Conservation (phyloP, 768 basidiomycete species). For the Serendipita sp. region DNA sequence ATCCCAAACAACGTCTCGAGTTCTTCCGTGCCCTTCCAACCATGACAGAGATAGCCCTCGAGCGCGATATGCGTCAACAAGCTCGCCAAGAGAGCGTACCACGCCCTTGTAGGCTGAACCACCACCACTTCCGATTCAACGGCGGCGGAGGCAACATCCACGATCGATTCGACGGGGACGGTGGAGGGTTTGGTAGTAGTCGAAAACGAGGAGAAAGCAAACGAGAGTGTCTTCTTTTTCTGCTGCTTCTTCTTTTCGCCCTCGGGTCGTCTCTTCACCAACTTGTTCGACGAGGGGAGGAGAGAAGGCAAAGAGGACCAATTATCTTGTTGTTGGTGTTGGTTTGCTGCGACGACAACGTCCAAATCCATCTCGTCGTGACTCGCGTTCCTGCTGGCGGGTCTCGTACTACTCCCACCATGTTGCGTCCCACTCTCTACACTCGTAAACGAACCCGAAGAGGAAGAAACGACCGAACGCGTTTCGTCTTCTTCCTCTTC, state of each 20-base stretch:
- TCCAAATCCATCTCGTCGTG: background rate
- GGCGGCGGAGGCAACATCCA: slow-evolving; percentile 23
- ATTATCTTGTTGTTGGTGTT: background rate
- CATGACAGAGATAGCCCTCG: slow-evolving; percentile 69
- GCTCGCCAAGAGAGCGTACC: slow-evolving; percentile 67
- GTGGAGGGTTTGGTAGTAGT: slow-evolving; percentile 25
- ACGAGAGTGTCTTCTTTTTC: slow-evolving; percentile 15
- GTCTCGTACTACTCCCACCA: background rate
- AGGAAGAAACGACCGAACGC: no score
- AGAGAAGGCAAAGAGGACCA: background rate
- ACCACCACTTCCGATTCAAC: slow-evolving; percentile 12
- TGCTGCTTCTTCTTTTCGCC: background rate
- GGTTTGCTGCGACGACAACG: background rate
- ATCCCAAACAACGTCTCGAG: slow-evolving; percentile 58
- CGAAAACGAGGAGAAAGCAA: slow-evolving; percentile 25
- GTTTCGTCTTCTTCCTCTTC: no score
- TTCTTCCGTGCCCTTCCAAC: slow-evolving; percentile 59
- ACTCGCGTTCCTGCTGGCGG: background rate
- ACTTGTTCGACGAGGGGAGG: background rate
- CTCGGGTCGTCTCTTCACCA: background rate
- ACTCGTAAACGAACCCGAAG: no score
- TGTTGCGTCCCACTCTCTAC: background rate
- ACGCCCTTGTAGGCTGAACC: slow-evolving; percentile 44
- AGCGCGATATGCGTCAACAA: slow-evolving; percentile 68
- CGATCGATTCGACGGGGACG: slow-evolving; percentile 14